phyloP scores from a whole-genome alignment of 2,329 filamentous ascomycete species.

The Mycogone perniciosa region DNA sequence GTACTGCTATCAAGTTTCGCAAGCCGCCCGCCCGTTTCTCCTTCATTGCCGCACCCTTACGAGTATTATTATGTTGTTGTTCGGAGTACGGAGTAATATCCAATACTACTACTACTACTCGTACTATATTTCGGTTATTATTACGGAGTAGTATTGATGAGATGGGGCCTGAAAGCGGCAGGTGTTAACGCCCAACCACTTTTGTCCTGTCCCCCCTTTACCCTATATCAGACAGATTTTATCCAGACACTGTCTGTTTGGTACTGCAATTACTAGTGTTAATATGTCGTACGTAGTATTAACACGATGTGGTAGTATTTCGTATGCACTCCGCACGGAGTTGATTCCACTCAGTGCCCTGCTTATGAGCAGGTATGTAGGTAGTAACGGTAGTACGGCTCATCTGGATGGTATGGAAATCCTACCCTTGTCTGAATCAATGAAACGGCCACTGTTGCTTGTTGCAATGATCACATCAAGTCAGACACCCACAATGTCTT shows the following conservation, averaged over 20 bases:
- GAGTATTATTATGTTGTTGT: no score
- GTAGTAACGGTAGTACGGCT: no score
- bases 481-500: neutral
- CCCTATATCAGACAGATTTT: neutral
- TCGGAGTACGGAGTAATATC: no score
- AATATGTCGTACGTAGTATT: neutral
- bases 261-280: neutral
- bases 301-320: neutral
- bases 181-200: neutral
- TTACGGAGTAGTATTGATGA: neutral
- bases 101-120: no score
- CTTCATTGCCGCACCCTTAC: no score
- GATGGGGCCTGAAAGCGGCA: neutral
- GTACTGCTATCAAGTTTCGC: no score
- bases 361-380: no score
- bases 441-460: neutral
- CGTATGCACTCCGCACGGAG: neutral
- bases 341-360: neutral
- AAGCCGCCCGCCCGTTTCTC: no score
- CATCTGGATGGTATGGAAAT: neutral
- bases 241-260: neutral
- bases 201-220: neutral
- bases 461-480: no score
- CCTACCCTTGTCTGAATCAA: neutral
- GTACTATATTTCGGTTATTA: no score